Evolutionary conservation across 2,329 filamentous ascomycete species (phyloP), one percentile per base, ranked within the genome.

Genomic region (Trichoderma polysporum): DNA sequence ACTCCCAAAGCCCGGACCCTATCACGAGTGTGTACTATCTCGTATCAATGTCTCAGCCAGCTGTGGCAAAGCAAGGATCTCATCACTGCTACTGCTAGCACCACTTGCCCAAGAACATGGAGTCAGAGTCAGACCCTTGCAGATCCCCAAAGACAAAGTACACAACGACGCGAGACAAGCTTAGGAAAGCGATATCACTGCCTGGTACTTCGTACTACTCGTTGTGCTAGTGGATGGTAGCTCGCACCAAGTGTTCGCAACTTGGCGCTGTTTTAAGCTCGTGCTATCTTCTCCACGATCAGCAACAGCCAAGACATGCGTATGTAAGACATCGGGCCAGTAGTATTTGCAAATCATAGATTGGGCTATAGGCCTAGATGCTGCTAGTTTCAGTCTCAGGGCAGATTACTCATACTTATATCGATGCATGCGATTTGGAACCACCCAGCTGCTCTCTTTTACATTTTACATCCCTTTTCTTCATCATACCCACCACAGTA

Each of bases 211-310:
- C n/a, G n/a, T n/a, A n/a, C 22, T 29, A 9, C 31, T n/a, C 25
- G n/a, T 31, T 50, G 33, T 17, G 33, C 31, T 15, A 27, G 35
- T 33, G 25, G 35, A n/a, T 8, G n/a, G 8, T 61, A n/a, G 45
- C 31, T 61, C 58, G 45, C 17, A 37, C 45, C 58, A 52, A 29
- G 22, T 29, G 45, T 19, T 61, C 10, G 41, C 27, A 22, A 31
- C 13, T 45, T 39, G 41, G 58, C 58, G 45, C 22, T 50, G 22
- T 50, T 61, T 29, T 61, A 39, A 50, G 58, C 45, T 61, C 45
- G 39, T 35, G 57, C 45, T 29, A 33, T 47, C 58, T 61, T 61
- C 58, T 61, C 58, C 58, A 61, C 45, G 58, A 61, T 61, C 31
- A 39, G 45, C 58, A 22, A 22, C 58, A 52, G 58, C 58, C 17